Evolutionary conservation across 225 moss, liverwort and hornwort species (phyloP), one percentile per base, ranked within the genome.

Genomic region (Neckera pumila): DNA sequence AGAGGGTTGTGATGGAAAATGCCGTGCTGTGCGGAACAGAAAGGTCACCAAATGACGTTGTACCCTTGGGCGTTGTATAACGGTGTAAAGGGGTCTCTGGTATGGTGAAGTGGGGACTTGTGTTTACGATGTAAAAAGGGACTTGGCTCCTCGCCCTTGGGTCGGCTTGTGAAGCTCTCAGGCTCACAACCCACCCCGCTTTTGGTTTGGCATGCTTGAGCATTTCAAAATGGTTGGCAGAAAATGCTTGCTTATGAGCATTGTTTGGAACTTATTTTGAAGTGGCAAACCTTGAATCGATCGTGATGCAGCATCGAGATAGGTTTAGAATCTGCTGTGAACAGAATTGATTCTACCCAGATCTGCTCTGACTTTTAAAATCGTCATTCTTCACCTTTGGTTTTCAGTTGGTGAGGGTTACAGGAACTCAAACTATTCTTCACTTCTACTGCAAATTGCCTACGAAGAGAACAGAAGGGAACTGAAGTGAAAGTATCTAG

Each of bases 51-150:
- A 47, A 30, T 80, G 56, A 76, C 58, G 27, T n/a, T 66, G 76
- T 72, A 63, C 76, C 19, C 26, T 49, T 80, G 62, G 85, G 38
- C 45, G 62, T 62, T 65, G 0, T 34, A 36, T 19, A 65, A 65
- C 65, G 10, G 65, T 79, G 56, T 26, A 36, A 57, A 76, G 58
- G 18, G 84, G 65, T 85, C 51, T 80, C 17, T 85, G 43, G 40
- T 21, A 16, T 27, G 53, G 57, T 40, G 47, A 56, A 72, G 40
- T 65, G 66, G 76, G 33, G 40, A 83, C 59, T 20, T 17, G 20
- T 63, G 30, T 63, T 57, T 54, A n/a, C 31, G 30, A 72, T 89
- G 91, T 85, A 82, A 87, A 91, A 57, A 89, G 89, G 81, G 76
- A 45, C 88, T 88, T 63, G 76, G 74, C 72, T 71, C 65, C 59